These are phyloP conservation scores for Peniophora sp. DNA, from an alignment of 1,284 basidiomycete species.

Conservation along the genomic window DNA sequence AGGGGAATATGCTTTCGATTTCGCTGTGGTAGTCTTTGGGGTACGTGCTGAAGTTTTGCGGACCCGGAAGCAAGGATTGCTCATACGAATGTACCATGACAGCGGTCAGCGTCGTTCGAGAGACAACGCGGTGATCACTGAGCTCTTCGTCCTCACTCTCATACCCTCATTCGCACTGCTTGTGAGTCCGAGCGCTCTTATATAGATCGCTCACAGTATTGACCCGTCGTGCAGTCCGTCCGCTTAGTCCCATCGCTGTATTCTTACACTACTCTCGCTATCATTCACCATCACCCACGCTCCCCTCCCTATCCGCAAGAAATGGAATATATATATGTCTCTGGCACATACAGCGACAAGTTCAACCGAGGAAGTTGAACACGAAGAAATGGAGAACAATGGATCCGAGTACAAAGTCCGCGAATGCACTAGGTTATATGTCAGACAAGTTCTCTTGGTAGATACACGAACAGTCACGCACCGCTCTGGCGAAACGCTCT, in stretches of 20 bases:
- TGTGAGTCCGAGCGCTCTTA: not conserved
- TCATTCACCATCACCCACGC: not conserved
- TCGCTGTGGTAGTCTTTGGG: constrained; percentile 72
- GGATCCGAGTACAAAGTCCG: constrained; percentile 91
- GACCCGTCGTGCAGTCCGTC: not conserved
- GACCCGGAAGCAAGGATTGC: not conserved
- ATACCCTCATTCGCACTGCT: not conserved
- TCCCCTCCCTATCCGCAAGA: not conserved
- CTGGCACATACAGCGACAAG: not conserved
- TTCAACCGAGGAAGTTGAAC: constrained; percentile 88
- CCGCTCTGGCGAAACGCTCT: constrained; percentile 93
- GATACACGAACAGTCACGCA: constrained; percentile 27
- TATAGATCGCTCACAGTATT: too few relatives aligned
- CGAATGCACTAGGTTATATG: constrained; percentile 76
- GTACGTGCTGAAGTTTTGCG: constrained; percentile 32
- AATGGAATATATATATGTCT: not conserved
- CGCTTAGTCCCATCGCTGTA: not conserved
- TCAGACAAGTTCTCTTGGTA: not conserved
- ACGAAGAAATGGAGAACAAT: constrained; percentile 97
- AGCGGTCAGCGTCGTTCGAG: constrained; percentile 74
- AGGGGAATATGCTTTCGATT: constrained; percentile 80
- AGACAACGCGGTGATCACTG: constrained; percentile 28
- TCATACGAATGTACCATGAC: constrained; percentile 1
- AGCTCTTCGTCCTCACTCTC: not conserved
- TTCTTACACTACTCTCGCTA: not conserved